A percentile compares a stretch with the other conserved stretches of the same genome.
These are phyloP conservation scores for Spinacia oleracea DNA, from an alignment of 179 eudicot genomes.

Conservation along the genomic window DNA sequence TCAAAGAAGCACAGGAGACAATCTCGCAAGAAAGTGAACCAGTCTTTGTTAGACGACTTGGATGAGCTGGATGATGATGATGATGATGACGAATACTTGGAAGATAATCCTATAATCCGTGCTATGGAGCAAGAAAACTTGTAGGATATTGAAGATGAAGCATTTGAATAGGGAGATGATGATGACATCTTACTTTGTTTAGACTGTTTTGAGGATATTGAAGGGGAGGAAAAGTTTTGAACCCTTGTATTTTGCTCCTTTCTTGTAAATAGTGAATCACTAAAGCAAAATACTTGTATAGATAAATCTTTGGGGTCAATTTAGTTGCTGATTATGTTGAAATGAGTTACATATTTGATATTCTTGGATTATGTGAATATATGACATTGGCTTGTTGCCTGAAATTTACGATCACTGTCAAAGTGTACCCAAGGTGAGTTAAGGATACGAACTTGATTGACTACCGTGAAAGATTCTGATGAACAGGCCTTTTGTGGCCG, in stretches of 20 bases:
- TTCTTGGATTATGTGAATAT: not conserved
- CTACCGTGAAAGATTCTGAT: no score
- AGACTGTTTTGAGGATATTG: not conserved
- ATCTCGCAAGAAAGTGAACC: conserved; percentile 73
- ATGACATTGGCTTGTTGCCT: not conserved
- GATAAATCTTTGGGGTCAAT: not conserved
- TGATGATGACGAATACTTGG: conserved; percentile 51
- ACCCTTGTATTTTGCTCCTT: not conserved
- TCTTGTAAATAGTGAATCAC: conserved; percentile 25
- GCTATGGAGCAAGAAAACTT: conserved; percentile 51
- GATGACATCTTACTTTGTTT: conserved; percentile 6
- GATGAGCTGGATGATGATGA: conserved; percentile 60
- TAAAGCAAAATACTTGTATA: conserved; percentile 13
- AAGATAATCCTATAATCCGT: conserved; percentile 51
- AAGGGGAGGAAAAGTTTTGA: no score
- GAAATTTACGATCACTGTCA: no score
- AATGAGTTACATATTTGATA: not conserved
- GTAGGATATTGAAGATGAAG: conserved; percentile 25
- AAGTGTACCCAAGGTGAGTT: no score
- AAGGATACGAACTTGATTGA: no score
- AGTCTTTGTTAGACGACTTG: conserved; percentile 62
- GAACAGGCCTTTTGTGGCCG: no score
- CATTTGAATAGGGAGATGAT: conserved; percentile 15
- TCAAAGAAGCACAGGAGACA: conserved; percentile 75
- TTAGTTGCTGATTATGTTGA: not conserved